Conservation (phyloP, 257 asterid species). For the Petunia axillaris region DNA sequence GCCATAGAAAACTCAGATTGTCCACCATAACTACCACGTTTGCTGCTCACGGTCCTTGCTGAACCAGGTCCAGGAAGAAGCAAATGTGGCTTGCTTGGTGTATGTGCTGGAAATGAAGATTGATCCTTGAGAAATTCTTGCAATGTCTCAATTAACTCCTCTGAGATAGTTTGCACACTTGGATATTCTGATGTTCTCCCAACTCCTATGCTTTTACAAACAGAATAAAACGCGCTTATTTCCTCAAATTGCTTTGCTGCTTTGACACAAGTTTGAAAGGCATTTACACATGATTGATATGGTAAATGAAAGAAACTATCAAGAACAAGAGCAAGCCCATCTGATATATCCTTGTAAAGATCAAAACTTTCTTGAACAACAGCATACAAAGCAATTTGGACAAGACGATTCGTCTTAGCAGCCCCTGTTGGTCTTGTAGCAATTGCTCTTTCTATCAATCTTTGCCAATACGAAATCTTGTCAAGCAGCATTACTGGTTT, state of each 20-base stretch:
- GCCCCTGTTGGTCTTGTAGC: conserved; percentile 80
- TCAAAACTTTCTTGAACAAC: conserved; percentile 78
- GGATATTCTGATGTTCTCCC: conserved; percentile 81
- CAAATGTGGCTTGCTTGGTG: background rate
- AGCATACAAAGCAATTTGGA: conserved; percentile 63
- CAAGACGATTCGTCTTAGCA: conserved; percentile 60
- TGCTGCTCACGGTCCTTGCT: conserved; percentile 12
- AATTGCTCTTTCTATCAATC: conserved; percentile 72
- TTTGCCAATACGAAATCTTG: conserved; percentile 70
- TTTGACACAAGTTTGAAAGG: conserved; percentile 74
- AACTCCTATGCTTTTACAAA: conserved; percentile 65
- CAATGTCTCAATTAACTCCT: conserved; percentile 68
- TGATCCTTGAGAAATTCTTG: conserved; percentile 81
- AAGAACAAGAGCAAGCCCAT: conserved; percentile 66
- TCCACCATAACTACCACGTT: conserved; percentile 41
- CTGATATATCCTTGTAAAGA: conserved; percentile 72
- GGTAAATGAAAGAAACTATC: conserved; percentile 78
- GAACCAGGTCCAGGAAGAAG: conserved; percentile 15
- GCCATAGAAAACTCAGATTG: conserved; percentile 54
- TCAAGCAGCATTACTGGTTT: conserved; percentile 83
- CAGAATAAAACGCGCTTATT: conserved; percentile 52
- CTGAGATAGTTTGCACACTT: conserved; percentile 62
- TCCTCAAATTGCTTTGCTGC: conserved; percentile 77
- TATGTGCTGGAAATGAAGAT: conserved; percentile 59
- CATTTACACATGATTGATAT: conserved; percentile 62